These are phyloP conservation scores for Tympanopsis confertula DNA, from an alignment of 2,329 filamentous ascomycete genomes.

Conservation along the genomic window DNA sequence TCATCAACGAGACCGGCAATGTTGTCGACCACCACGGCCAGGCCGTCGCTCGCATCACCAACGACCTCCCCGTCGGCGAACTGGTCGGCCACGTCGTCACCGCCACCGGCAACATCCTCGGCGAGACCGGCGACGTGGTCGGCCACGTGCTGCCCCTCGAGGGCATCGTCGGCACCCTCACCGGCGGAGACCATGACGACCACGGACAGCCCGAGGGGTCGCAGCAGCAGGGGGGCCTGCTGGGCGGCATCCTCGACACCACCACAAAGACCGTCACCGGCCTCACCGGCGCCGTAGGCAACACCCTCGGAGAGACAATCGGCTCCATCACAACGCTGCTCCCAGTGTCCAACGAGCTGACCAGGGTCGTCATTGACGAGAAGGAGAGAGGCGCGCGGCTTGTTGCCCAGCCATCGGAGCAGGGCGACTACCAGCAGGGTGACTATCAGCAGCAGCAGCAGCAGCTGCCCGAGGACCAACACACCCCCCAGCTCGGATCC, in stretches of 20 bases:
- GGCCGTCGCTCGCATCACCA: constrained; percentile 26
- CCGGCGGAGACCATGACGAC: constrained; percentile 13
- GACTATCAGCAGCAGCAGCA: not conserved
- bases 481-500: not conserved
- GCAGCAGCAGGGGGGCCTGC: too few species aligned
- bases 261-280: constrained; percentile 15
- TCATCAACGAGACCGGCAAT: constrained; percentile 30
- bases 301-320: not conserved
- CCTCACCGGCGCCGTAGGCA: not conserved
- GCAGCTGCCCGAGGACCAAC: not conserved
- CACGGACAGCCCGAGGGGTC: too few species aligned
- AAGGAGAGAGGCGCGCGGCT: not conserved
- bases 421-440: not conserved
- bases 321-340: not conserved
- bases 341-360: not conserved
- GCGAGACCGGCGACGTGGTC: constrained; percentile 24
- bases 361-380: too few species aligned
- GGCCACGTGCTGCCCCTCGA: constrained; percentile 24
- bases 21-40: constrained; percentile 31
- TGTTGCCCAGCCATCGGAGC: not conserved
- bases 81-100: constrained; percentile 27
- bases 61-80: constrained; percentile 23
- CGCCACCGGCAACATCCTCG: constrained; percentile 20
- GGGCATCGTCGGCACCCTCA: constrained; percentile 18
- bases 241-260: too few species aligned